Base-by-base conservation (phyloP, 1,284 basidiomycete species). In the Marasmius fiardii region DNA sequence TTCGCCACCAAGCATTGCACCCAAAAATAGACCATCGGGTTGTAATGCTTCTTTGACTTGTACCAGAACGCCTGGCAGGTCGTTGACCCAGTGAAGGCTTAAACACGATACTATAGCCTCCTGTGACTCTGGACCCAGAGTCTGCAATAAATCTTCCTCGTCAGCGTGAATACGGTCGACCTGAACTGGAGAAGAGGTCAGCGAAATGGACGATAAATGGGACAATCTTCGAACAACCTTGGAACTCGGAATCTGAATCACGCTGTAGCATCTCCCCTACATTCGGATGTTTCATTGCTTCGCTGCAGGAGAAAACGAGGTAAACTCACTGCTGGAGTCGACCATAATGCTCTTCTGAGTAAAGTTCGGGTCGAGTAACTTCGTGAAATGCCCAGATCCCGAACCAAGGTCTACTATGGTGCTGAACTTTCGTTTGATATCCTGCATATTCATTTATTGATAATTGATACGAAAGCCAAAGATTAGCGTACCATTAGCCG, bases 41-140 rank as follows among this genome's bases (percentile, higher is more conserved):
- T 87, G 81, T 14, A 99, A 74, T 2, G 89, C 84, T 69, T 94
- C 86, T 63, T 83, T 85, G 57, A 98, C 92, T 68, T 99, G 97
- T 11, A 95, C 82, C 24, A 99, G 80, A 0, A 87, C 79, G n/a
- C 94, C 95, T 91, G 37, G 96, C 12, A 99, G 81, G 72, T 99
- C 97, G 65, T 99, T 99, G 8, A 98, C 87, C 97, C 97, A 99
- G 65, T 99, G 97, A 53, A 99, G 77, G 56, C 88, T 90, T 2
- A 97, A 80, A 65, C 92, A 94, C 14, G 93, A 95, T 31, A 98
- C 87, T 45, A 99, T 85, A 39, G 93, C 93, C 68, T 99, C 96
- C 67, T 96, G 88, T 20, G 90, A 91, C 57, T 90, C 83, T 4
- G 77, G 82, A 12, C 80, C 77, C 24, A 98, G 76, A 20, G 71